Evolutionary conservation across 2,329 filamentous ascomycete genomes (phyloP), one percentile per base, ranked within the genome.

Genomic region (Aspergillus quadricinctus): DNA sequence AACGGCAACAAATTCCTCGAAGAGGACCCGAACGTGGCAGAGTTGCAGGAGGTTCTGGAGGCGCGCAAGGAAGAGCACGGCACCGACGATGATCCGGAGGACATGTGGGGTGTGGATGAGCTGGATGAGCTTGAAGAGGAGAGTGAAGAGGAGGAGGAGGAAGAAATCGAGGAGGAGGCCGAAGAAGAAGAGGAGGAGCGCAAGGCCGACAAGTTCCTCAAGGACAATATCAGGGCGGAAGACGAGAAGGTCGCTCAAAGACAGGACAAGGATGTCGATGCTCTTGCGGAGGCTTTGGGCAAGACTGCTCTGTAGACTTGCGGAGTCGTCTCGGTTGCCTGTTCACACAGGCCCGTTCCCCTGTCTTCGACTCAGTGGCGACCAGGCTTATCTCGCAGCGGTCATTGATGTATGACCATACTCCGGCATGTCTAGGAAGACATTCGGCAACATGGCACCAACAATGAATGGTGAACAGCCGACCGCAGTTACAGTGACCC

Each of bases 1-100:
- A 97, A 99, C 72, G 94, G 94, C 51, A 99, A 99, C 79, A 94
- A 91, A 71, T 96, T 99, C 66, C 80, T 83, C 8, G 92, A 97
- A 73, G 91, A 96, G 2, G 91, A 97, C 65, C 80, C 83, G 49
- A 84, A 84, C 28, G 81, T 97, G 45, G 76, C 84, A 58, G 80
- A 79, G 23, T 79, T 97, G 48, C 84, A 86, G 63, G 83, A 86
- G 52, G 78, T 94, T 28, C 80, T 97, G 27, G 87, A 90, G 57
- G 82, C 84, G 67, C 86, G 92, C 61, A 92, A 92, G 77, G 89
- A 93, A 71, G 85, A 88, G 63, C 77, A 81, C 25, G 75, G 75
- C 23, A 80, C 78, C 19, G 77, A 82, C 9, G 78, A 82, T 4
- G 82, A 93, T 40, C 81, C 88, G 46, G 92, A 96, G 72, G 88